These are phyloP conservation scores for Fusarium sterilihyphosum DNA, from an alignment of 2,329 filamentous ascomycete genomes.

Conservation along the genomic window DNA sequence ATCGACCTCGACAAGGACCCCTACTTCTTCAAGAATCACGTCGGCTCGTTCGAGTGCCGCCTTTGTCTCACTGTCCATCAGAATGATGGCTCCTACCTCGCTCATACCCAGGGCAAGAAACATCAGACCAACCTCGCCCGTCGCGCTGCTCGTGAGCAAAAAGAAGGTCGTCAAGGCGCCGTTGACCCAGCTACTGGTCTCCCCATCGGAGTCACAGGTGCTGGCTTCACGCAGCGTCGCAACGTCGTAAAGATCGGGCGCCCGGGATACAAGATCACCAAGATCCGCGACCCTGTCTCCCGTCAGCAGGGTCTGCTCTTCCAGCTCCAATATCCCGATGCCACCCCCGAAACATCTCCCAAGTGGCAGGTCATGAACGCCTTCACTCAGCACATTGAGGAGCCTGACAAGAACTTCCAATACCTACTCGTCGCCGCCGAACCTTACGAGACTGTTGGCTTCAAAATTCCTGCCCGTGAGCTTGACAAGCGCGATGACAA, in stretches of 20 bases:
- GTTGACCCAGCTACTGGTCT: conserved; percentile 75
- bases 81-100: conserved; percentile 98
- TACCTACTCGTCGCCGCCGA: conserved; percentile 95
- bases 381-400: conserved; percentile 94
- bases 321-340: conserved; percentile 95
- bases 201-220: conserved; percentile 75
- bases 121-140: conserved; percentile 98
- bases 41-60: conserved; percentile 96
- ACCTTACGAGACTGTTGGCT: conserved; percentile 96
- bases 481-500: conserved; percentile 88
- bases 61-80: conserved; percentile 98
- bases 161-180: conserved; percentile 77
- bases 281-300: conserved; percentile 88
- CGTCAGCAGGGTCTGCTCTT: conserved; percentile 92
- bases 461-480: conserved; percentile 94
- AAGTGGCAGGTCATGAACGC: conserved; percentile 97
- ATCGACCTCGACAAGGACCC: conserved; percentile 99
- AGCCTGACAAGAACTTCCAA: conserved; percentile 93
- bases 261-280: conserved; percentile 97
- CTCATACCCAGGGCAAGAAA: conserved; percentile 97
- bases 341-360: conserved; percentile 77
- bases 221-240: conserved; percentile 75
- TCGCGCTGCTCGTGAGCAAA: conserved; percentile 93
- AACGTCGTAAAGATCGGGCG: conserved; percentile 95
- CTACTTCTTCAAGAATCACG: conserved; percentile 99